Conservation (phyloP, 2,329 filamentous ascomycete genomes). For the Phialocephala subalpina region DNA sequence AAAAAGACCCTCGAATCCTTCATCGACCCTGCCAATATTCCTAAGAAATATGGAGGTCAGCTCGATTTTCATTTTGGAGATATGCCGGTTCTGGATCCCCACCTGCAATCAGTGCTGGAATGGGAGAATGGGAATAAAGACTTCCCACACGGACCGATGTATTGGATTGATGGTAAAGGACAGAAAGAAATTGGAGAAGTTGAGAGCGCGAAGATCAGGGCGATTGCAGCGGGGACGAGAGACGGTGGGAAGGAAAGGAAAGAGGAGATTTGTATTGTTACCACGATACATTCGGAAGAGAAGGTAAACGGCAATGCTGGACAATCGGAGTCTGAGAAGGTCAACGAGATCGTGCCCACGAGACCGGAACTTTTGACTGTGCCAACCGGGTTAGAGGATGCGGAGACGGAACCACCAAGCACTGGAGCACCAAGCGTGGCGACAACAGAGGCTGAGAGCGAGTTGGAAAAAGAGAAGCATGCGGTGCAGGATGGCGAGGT, state of each 20-base stretch:
- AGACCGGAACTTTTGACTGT: constrained; percentile 23
- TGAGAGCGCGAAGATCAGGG: constrained; percentile 53
- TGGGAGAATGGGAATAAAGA: constrained; percentile 61
- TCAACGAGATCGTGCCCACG: neutral
- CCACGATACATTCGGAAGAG: constrained; percentile 15
- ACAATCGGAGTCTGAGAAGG: neutral
- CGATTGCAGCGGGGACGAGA: constrained; percentile 59
- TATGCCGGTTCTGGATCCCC: constrained; percentile 74
- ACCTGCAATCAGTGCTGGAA: constrained; percentile 55
- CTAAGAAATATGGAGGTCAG: constrained; percentile 87
- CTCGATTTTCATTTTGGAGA: constrained; percentile 85
- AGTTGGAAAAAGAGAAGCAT: constrained; percentile 4
- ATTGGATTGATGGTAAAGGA: constrained; percentile 58
- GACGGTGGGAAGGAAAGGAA: constrained; percentile 51
- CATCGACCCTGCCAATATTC: constrained; percentile 84
- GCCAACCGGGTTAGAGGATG: constrained; percentile 22
- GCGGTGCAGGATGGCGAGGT: constrained; percentile 35
- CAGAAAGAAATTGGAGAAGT: constrained; percentile 41
- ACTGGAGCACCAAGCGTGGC: constrained; percentile 1
- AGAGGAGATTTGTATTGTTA: constrained; percentile 46
- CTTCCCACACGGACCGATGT: constrained; percentile 64
- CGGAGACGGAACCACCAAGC: constrained; percentile 6
- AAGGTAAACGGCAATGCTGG: constrained; percentile 17
- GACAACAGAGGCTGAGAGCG: neutral
- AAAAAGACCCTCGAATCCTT: constrained; percentile 79